phyloP scores from a whole-genome alignment of 140 eudicot species.

The Cichorium intybus region DNA sequence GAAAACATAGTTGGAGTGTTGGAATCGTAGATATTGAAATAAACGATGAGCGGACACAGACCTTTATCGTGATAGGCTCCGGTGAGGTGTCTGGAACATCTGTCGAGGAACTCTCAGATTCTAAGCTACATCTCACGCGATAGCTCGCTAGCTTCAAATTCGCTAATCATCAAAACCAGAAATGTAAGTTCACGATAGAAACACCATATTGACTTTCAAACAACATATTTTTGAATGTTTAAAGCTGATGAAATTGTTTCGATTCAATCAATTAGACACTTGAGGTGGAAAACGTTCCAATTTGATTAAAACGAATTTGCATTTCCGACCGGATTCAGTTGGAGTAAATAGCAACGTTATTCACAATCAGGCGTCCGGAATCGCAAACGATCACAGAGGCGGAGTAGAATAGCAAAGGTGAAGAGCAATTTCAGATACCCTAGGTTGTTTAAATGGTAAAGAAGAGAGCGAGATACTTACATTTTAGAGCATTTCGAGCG shows the following conservation, averaged over 20 bases:
- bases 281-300: background rate
- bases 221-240: background rate
- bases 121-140: conserved; percentile 61
- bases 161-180: conserved; percentile 24
- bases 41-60: conserved; percentile 13
- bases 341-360: background rate
- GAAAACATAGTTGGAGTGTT: background rate
- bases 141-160: conserved; percentile 40
- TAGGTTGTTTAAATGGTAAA: background rate
- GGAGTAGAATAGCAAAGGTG: background rate
- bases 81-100: conserved; percentile 45
- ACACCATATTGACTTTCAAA: background rate
- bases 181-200: conserved; percentile 10
- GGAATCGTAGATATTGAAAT: conserved; percentile 1
- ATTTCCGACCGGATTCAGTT: too few species aligned
- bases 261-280: background rate
- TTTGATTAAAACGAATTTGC: too few species aligned
- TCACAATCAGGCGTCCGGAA: background rate
- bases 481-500: conserved; percentile 25
- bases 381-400: background rate
- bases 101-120: conserved; percentile 40
- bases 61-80: conserved; percentile 48
- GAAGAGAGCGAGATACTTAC: conserved; percentile 21
- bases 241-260: background rate
- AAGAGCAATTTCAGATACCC: conserved; percentile 5